Percentiles rank a stretch among this genome's conserved stretches.
phyloP scores from a whole-genome alignment of 2,329 filamentous ascomycete species.

The Epichloe sibirici region DNA sequence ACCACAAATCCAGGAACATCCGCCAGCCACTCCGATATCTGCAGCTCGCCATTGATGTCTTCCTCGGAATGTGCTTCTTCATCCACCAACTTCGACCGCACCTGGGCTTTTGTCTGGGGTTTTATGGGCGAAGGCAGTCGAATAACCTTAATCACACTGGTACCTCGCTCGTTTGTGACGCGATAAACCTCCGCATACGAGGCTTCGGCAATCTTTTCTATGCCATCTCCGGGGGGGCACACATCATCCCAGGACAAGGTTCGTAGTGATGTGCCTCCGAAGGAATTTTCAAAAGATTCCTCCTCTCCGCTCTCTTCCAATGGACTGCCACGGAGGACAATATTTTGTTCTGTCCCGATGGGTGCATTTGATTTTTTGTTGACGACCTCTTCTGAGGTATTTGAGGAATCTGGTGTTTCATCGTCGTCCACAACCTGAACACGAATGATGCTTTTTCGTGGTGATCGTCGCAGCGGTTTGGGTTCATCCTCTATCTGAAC shows the following conservation, averaged over 20 bases:
- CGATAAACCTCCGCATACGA: slow-evolving; percentile 56
- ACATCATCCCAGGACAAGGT: slow-evolving; percentile 45
- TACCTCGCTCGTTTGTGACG: slow-evolving; percentile 44
- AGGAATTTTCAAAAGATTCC: not conserved
- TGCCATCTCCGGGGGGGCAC: slow-evolving; percentile 37
- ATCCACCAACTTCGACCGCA: slow-evolving; percentile 41
- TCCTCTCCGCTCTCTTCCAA: slow-evolving; percentile 7
- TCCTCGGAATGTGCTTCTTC: slow-evolving; percentile 44
- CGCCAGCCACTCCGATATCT: slow-evolving; percentile 51
- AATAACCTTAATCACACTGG: slow-evolving; percentile 54
- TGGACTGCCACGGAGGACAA: not conserved
- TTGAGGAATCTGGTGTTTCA: slow-evolving; percentile 4
- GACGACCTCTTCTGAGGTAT: not conserved
- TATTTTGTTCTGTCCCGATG: not conserved
- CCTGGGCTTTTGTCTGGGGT: slow-evolving; percentile 43
- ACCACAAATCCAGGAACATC: slow-evolving; percentile 53
- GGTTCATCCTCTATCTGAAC: slow-evolving; percentile 16
- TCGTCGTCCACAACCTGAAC: slow-evolving; percentile 6
- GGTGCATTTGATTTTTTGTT: not conserved
- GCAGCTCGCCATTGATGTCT: slow-evolving; percentile 45
- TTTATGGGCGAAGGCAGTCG: slow-evolving; percentile 46
- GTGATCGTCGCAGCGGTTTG: slow-evolving; percentile 6
- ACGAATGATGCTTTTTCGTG: slow-evolving; percentile 8
- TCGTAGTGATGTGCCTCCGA: slow-evolving; percentile 21
- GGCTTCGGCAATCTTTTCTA: slow-evolving; percentile 54